Conservation (phyloP, 257 asterid species). For the Lycium barbarum region DNA sequence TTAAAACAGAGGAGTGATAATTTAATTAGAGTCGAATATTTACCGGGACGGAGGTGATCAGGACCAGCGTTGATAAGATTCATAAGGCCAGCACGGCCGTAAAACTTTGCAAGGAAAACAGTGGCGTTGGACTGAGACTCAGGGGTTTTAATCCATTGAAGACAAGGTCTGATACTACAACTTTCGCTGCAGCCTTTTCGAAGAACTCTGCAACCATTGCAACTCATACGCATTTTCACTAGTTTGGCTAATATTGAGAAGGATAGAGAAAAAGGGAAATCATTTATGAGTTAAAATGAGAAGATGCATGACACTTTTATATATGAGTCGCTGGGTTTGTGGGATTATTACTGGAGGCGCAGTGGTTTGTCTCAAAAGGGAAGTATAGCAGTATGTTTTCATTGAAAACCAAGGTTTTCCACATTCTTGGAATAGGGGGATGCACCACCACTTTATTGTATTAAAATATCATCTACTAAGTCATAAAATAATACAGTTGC, state of each 20-base stretch:
- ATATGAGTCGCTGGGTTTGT: not conserved
- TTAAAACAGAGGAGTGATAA: too few relatives aligned
- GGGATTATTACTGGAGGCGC: slow-evolving; percentile 43
- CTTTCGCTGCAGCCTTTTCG: slow-evolving; percentile 81
- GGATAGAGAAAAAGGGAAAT: not conserved
- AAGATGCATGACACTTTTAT: not conserved
- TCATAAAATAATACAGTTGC: not conserved
- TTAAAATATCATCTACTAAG: not conserved
- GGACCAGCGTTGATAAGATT: slow-evolving; percentile 85
- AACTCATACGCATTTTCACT: slow-evolving; percentile 70
- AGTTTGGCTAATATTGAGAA: not conserved
- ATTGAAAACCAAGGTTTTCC: not conserved
- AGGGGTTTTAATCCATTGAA: slow-evolving; percentile 74
- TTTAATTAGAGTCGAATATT: not conserved
- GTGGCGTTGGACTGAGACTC: slow-evolving; percentile 86
- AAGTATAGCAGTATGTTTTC: slow-evolving; percentile 22
- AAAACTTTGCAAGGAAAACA: slow-evolving; percentile 83
- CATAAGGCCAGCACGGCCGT: slow-evolving; percentile 91
- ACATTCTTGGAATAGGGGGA: slow-evolving; percentile 38
- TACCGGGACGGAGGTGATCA: slow-evolving; percentile 76
- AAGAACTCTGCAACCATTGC: slow-evolving; percentile 88
- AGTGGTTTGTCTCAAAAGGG: slow-evolving; percentile 45
- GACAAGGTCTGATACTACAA: slow-evolving; percentile 77
- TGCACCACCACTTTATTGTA: slow-evolving; percentile 40
- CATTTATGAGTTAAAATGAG: not conserved